These are phyloP conservation scores for Aspergillus tanneri DNA, from an alignment of 2,329 filamentous ascomycete genomes.

Conservation along the genomic window DNA sequence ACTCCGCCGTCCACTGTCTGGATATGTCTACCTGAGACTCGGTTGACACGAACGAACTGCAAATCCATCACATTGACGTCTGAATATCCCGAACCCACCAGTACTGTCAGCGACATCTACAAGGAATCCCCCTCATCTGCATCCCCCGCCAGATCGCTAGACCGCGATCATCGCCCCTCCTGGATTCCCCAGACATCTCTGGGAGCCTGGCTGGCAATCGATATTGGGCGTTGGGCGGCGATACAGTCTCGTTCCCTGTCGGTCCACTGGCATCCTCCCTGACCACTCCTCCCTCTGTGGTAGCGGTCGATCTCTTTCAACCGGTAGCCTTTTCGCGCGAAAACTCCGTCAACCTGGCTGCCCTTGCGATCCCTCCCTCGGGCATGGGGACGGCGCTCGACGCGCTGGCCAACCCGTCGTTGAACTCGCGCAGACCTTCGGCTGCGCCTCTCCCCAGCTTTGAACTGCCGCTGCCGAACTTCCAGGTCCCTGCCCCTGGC, in stretches of 20 bases:
- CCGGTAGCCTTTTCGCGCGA: conserved; percentile 45
- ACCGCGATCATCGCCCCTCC: conserved; percentile 46
- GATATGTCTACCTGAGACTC: no score
- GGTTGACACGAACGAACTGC: no score
- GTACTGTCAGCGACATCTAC: background rate
- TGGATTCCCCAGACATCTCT: conserved; percentile 51
- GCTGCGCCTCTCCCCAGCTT: conserved; percentile 68
- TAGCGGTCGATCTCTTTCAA: conserved; percentile 40
- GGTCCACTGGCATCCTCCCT: conserved; percentile 42
- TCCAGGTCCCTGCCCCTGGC: conserved; percentile 44
- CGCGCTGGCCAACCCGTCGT: conserved; percentile 62
- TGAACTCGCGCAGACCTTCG: conserved; percentile 69
- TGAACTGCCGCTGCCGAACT: conserved; percentile 63
- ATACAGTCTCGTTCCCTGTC: conserved; percentile 29
- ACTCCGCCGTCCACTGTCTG: no score
- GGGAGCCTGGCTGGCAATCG: conserved; percentile 49
- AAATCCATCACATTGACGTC: no score
- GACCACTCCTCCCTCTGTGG: conserved; percentile 40
- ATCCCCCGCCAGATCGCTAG: conserved; percentile 26
- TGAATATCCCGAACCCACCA: no score
- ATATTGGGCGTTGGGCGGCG: conserved; percentile 47
- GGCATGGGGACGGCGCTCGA: conserved; percentile 64
- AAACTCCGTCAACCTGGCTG: conserved; percentile 59
- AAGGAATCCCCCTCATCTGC: background rate
- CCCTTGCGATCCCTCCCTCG: conserved; percentile 59